These are phyloP conservation scores for Picochlorum sp. DNA, from an alignment of 139 green algal species.

Conservation along the genomic window DNA sequence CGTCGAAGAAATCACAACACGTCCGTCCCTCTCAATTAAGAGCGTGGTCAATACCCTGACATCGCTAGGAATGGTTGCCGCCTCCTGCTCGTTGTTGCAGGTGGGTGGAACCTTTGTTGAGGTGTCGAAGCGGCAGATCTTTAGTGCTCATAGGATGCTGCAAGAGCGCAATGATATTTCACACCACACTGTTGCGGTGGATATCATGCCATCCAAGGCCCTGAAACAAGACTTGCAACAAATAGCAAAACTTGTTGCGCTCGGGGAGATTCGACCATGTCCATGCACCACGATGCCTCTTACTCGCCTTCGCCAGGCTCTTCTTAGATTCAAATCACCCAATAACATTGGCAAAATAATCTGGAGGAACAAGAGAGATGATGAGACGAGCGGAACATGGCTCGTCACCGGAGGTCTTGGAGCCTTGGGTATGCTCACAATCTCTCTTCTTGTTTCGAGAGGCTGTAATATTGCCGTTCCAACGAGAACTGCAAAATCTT, in stretches of 20 bases:
- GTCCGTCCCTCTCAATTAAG: background rate
- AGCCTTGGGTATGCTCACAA: conserved; percentile 37
- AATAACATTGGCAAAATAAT: conserved; percentile 77
- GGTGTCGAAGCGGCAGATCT: conserved; percentile 83
- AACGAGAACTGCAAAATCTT: background rate
- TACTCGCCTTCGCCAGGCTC: conserved; percentile 30
- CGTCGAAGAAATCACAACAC: conserved; percentile 1
- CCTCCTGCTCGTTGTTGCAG: conserved; percentile 42
- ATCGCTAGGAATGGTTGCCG: conserved; percentile 68
- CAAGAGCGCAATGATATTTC: conserved; percentile 64
- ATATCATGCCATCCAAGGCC: conserved; percentile 60
- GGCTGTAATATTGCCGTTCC: background rate
- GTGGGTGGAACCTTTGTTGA: conserved; percentile 55
- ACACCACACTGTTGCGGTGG: conserved; percentile 64
- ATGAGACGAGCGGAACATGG: conserved; percentile 9
- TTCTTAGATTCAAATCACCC: conserved; percentile 65
- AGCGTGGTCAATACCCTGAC: conserved; percentile 75
- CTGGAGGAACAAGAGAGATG: conserved; percentile 10
- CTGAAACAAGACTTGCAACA: conserved; percentile 28
- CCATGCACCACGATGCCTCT: conserved; percentile 31
- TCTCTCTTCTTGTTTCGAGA: background rate
- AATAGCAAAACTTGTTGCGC: conserved; percentile 22
- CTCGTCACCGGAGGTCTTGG: conserved; percentile 58
- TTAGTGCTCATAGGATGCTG: conserved; percentile 33
- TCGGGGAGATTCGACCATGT: conserved; percentile 36